phyloP scores from a whole-genome alignment of 2,329 filamentous ascomycete genomes.

The Akanthomyces dipterigenus region DNA sequence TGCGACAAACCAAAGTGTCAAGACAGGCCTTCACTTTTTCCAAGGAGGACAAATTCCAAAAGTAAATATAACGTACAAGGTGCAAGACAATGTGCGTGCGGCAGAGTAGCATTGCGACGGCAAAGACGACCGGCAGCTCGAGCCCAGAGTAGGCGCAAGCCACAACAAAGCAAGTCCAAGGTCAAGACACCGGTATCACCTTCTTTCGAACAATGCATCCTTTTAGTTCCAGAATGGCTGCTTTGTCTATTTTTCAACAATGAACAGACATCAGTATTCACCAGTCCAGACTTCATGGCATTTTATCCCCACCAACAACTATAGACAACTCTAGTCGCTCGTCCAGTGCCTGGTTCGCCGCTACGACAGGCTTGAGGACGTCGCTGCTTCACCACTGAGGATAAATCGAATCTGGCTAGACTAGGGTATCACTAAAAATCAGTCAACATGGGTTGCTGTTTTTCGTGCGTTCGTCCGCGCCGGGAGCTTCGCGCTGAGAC shows the following conservation, averaged over 20 bases:
- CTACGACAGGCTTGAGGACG: neutral
- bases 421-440: neutral
- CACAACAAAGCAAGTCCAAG: conserved; percentile 4
- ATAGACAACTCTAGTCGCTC: neutral
- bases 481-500: too few species aligned
- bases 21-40: neutral
- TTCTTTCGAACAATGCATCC: neutral
- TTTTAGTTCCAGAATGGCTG: neutral
- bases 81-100: too few species aligned
- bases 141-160: conserved; percentile 3
- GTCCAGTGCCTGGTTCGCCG: too few species aligned
- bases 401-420: neutral
- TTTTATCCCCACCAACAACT: neutral
- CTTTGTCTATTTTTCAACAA: neutral
- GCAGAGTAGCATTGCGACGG: neutral
- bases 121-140: neutral
- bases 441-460: neutral
- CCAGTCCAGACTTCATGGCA: neutral
- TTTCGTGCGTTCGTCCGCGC: neutral
- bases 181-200: neutral
- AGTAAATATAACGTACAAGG: neutral
- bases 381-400: neutral
- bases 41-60: neutral
- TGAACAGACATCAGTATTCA: neutral
- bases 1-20: too few species aligned